Evolutionary conservation across 1,284 basidiomycete genomes (phyloP).

Genomic region (Cutaneotrichosporon spelunceum): DNA sequence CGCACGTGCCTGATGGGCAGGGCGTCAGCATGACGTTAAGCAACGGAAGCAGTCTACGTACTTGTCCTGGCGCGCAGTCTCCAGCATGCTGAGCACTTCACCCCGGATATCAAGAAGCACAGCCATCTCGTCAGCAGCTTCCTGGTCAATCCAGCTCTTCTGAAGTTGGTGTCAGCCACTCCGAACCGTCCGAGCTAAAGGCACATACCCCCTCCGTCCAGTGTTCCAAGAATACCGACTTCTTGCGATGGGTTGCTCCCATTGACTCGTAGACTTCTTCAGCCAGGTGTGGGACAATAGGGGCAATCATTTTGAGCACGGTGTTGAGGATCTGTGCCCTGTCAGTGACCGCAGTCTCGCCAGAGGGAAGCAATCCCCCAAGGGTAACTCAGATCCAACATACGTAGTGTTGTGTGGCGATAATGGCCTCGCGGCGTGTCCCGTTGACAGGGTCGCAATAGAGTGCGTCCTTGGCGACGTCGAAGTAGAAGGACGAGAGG

Average conservation of each 20-base stretch:
- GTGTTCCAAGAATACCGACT: slow-evolving; percentile 59
- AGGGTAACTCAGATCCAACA: slow-evolving; percentile 25
- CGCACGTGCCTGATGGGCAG: slow-evolving; percentile 11
- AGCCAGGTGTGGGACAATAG: slow-evolving; percentile 84
- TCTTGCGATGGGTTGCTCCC: not conserved
- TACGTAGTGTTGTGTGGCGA: slow-evolving; percentile 73
- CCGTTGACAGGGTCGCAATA: slow-evolving; percentile 67
- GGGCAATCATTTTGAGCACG: slow-evolving; percentile 72
- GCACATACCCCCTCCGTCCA: slow-evolving; percentile 54
- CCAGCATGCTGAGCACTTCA: slow-evolving; percentile 32
- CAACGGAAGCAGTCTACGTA: slow-evolving; percentile 19
- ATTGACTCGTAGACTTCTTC: slow-evolving; percentile 72
- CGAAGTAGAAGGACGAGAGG: slow-evolving; percentile 72
- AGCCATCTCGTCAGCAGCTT: slow-evolving; percentile 27
- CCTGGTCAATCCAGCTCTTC: not conserved
- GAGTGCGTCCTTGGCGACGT: slow-evolving; percentile 83
- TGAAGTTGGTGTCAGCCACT: slow-evolving; percentile 1
- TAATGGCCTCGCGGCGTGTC: slow-evolving; percentile 60
- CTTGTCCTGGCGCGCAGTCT: slow-evolving; percentile 38
- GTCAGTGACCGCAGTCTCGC: not conserved
- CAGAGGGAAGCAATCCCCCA: not conserved
- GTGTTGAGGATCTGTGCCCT: slow-evolving; percentile 62
- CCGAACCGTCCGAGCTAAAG: not conserved
- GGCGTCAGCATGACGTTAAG: slow-evolving; percentile 4
- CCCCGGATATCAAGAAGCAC: slow-evolving; percentile 29